Evolutionary conservation across 176 grass and related monocot genomes (phyloP).

Genomic region (Puya raimondii): DNA sequence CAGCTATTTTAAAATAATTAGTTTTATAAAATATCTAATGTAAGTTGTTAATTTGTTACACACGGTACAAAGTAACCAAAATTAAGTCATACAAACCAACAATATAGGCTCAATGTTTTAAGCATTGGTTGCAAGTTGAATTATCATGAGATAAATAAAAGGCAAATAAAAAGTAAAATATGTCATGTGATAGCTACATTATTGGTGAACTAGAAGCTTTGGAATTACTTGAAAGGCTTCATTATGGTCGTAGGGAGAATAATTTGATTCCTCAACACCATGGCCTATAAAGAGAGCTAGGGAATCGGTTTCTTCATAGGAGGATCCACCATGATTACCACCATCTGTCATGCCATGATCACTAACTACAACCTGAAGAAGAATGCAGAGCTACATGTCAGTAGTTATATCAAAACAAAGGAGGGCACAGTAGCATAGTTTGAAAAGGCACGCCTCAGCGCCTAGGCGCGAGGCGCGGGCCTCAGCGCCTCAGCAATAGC

Average conservation of each 20-base stretch:
- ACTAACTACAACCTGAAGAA: slow-evolving; percentile 72
- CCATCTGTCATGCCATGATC: slow-evolving; percentile 94
- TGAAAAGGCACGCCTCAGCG: too few relatives aligned
- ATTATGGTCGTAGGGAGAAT: slow-evolving; percentile 41
- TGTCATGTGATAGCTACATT: neutral
- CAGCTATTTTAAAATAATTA: neutral
- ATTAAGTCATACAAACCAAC: neutral
- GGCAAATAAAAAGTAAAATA: neutral
- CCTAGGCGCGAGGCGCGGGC: too few relatives aligned
- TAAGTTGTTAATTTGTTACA: neutral
- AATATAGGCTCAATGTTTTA: neutral
- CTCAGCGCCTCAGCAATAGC: too few relatives aligned
- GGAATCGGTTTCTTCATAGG: slow-evolving; percentile 84
- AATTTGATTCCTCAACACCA: slow-evolving; percentile 30
- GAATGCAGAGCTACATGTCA: neutral
- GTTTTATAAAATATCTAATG: too few relatives aligned
- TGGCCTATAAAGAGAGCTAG: slow-evolving; percentile 75
- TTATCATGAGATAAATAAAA: neutral
- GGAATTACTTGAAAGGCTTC: slow-evolving; percentile 65
- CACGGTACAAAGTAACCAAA: neutral
- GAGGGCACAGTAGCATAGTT: too few relatives aligned
- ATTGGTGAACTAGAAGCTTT: slow-evolving; percentile 11
- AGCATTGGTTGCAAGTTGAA: neutral
- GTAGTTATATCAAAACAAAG: too few relatives aligned
- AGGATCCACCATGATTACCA: slow-evolving; percentile 96